Evolutionary conservation across 306 rosid genomes (phyloP).

Genomic region (Citrullus mucosospermus): DNA sequence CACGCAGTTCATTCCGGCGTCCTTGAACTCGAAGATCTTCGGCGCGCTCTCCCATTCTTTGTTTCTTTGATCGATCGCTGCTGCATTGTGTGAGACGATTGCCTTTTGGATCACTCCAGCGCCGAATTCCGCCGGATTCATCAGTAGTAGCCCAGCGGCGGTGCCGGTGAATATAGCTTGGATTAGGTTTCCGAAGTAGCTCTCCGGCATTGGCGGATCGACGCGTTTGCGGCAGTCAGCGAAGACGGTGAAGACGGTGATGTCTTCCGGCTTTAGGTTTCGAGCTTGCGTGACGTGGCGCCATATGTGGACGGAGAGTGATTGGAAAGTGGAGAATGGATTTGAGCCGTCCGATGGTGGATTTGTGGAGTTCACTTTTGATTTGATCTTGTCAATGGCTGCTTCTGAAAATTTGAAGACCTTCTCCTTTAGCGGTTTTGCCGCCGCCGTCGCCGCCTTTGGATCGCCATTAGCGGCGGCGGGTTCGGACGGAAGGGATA

Average conservation of each 20-base stretch:
- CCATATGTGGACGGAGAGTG: constrained; percentile 79
- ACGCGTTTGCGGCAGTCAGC: constrained; percentile 81
- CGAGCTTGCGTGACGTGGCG: constrained; percentile 76
- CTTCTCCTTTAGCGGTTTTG: constrained; percentile 30
- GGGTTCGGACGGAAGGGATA: constrained; percentile 31
- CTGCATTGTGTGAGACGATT: constrained; percentile 43
- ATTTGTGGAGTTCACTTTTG: constrained; percentile 30
- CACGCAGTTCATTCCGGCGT: constrained; percentile 90
- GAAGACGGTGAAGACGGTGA: constrained; percentile 88
- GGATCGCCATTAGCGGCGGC: constrained; percentile 19
- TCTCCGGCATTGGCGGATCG: constrained; percentile 76
- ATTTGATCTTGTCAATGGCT: constrained; percentile 62
- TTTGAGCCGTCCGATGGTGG: constrained; percentile 45
- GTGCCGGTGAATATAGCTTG: constrained; percentile 78
- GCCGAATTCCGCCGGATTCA: constrained; percentile 48
- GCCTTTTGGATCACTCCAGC: constrained; percentile 58
- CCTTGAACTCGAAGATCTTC: constrained; percentile 73
- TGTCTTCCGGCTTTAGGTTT: constrained; percentile 65
- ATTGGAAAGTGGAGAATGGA: constrained; percentile 84
- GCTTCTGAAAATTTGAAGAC: constrained; percentile 78
- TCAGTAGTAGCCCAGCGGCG: constrained; percentile 38
- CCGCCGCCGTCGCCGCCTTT: constrained; percentile 19
- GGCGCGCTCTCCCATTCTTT: constrained; percentile 85
- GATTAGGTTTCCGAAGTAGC: constrained; percentile 80
- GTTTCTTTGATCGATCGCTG: constrained; percentile 51